A percentile compares a stretch with the other conserved stretches of the same genome.
These are phyloP conservation scores for Pythium rhizo-oryzae DNA, from an alignment of 352 stramenopile species.

Conservation along the genomic window DNA sequence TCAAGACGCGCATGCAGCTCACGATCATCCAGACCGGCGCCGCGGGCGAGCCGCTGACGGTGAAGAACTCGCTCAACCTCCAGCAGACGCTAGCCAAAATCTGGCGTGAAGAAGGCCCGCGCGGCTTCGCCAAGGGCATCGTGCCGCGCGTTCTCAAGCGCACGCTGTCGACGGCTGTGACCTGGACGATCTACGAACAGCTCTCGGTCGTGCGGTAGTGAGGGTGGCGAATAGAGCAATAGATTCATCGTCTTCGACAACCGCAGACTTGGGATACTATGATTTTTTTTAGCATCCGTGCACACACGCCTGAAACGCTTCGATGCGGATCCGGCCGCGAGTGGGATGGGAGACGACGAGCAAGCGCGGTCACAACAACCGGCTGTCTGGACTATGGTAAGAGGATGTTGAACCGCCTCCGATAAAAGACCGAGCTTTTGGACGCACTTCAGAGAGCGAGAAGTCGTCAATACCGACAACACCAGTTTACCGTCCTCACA, in stretches of 20 bases:
- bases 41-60: conserved; percentile 31
- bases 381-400: too few relatives aligned
- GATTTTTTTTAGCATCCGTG: too few relatives aligned
- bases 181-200: conserved; percentile 99
- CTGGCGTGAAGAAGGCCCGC: conserved; percentile 88
- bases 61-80: conserved; percentile 65
- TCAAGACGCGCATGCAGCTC: conserved; percentile 91
- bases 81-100: conserved; percentile 85
- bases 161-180: conserved; percentile 98
- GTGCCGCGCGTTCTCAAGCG: conserved; percentile 95
- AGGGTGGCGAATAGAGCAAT: neutral
- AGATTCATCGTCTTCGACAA: neutral
- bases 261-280: too few relatives aligned
- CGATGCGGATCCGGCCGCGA: too few relatives aligned
- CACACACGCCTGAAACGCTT: too few relatives aligned
- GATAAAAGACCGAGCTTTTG: too few relatives aligned
- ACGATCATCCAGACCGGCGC: conserved; percentile 52
- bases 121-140: conserved; percentile 95
- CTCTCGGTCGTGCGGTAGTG: conserved; percentile 58
- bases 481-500: too few relatives aligned
- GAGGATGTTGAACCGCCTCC: too few relatives aligned
- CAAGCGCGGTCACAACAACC: too few relatives aligned
- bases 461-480: too few relatives aligned
- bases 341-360: too few relatives aligned
- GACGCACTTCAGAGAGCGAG: too few relatives aligned